A percentile compares a stretch with the other conserved stretches of the same genome.
Evolutionary conservation across 208 protist species (phyloP).

Genomic region (Leptomonas pyrrhocoris): DNA sequence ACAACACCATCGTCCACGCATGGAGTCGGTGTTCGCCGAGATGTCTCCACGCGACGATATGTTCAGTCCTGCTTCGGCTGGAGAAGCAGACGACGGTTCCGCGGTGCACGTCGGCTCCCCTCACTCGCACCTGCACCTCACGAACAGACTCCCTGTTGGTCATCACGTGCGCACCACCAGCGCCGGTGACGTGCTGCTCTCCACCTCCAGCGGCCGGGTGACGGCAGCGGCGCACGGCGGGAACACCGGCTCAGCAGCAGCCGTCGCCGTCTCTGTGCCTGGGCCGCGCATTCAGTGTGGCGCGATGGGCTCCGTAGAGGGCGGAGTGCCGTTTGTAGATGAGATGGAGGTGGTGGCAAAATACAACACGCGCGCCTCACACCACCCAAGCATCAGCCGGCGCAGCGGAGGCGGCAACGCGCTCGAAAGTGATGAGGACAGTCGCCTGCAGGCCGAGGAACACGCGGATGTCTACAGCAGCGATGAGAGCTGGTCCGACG

Average conservation of each 20-base stretch:
- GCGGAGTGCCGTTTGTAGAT: constrained; percentile 7
- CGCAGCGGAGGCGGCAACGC: constrained; percentile 11
- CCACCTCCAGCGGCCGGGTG: neutral
- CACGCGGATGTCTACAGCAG: constrained; percentile 1
- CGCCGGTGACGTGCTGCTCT: constrained; percentile 9
- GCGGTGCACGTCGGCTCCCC: neutral
- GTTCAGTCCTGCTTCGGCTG: constrained; percentile 24
- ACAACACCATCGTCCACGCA: neutral
- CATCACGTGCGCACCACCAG: constrained; percentile 1
- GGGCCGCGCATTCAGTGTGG: constrained; percentile 5
- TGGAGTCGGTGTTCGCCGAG: neutral
- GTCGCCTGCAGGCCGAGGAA: constrained; percentile 12
- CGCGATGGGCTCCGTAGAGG: constrained; percentile 3
- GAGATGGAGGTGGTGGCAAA: constrained; percentile 22
- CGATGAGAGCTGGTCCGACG: constrained; percentile 16
- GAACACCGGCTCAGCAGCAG: neutral
- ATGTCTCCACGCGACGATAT: neutral
- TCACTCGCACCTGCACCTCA: neutral
- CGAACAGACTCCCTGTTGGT: neutral
- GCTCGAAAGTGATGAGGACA: constrained; percentile 3
- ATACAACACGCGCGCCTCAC: constrained; percentile 9
- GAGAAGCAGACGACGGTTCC: neutral
- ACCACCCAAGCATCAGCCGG: neutral
- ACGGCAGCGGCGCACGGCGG: neutral
- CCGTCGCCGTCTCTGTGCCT: neutral